A percentile compares a stretch with the other conserved stretches of the same genome.
Conservation (phyloP, 2,329 filamentous ascomycete species). For the Talaromyces sp. region DNA sequence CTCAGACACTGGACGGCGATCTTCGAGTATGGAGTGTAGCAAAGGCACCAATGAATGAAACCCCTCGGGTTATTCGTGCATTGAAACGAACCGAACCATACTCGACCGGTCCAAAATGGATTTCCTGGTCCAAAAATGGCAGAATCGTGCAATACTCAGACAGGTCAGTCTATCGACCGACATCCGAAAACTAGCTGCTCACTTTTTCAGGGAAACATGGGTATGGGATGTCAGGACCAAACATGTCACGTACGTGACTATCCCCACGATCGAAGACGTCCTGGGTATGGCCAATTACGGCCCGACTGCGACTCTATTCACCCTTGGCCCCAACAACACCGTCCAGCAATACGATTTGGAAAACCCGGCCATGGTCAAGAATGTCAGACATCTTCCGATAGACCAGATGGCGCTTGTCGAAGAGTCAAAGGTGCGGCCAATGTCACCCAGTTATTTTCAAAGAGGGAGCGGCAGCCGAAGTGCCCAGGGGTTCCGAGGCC, state of each 20-base stretch:
- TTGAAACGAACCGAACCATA: constrained; percentile 71
- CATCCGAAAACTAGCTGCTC: neutral
- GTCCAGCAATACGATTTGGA: constrained; percentile 96
- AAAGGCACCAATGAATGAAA: constrained; percentile 68
- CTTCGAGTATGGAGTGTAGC: constrained; percentile 94
- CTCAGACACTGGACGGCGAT: constrained; percentile 87
- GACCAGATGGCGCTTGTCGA: constrained; percentile 76
- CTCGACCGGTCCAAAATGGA: constrained; percentile 80
- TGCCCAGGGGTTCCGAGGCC: constrained; percentile 21
- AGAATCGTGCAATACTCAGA: constrained; percentile 90
- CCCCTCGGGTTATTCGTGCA: constrained; percentile 83
- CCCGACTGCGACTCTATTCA: constrained; percentile 86
- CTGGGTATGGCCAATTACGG: constrained; percentile 83
- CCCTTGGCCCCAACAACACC: constrained; percentile 78
- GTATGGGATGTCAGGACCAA: constrained; percentile 99
- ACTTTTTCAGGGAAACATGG: constrained; percentile 66
- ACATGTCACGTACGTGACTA: constrained; percentile 82
- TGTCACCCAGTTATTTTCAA: constrained; percentile 23
- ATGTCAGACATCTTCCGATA: constrained; percentile 79
- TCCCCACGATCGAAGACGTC: constrained; percentile 79
- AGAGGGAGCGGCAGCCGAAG: constrained; percentile 30
- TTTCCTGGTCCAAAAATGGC: constrained; percentile 97
- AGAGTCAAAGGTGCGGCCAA: constrained; percentile 43
- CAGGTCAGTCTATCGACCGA: constrained; percentile 58
- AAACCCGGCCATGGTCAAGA: constrained; percentile 75